Conservation (phyloP, 225 moss, liverwort and hornwort species). For the Polytrichum formosum region DNA sequence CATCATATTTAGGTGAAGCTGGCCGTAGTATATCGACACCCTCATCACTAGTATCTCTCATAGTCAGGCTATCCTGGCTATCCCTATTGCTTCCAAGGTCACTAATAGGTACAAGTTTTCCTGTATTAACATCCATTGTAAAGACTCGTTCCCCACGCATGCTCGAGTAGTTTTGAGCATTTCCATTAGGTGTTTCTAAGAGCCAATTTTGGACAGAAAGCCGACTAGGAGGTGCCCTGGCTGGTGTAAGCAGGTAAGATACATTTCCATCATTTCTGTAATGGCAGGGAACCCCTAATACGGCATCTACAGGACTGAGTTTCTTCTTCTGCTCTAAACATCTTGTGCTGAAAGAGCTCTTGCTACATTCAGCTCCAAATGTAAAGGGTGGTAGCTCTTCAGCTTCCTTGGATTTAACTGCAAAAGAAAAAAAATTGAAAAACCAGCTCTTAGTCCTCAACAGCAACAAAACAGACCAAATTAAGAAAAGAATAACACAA, state of each 20-base stretch:
- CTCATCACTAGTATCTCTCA: slow-evolving; percentile 37
- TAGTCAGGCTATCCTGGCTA: slow-evolving; percentile 62
- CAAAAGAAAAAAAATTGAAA: slow-evolving; percentile 3
- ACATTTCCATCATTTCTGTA: slow-evolving; percentile 80
- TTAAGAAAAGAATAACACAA: too few relatives aligned
- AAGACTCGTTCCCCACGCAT: slow-evolving; percentile 65
- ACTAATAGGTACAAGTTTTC: slow-evolving; percentile 76
- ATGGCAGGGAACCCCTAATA: slow-evolving; percentile 61
- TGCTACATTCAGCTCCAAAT: slow-evolving; percentile 63
- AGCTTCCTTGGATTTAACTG: slow-evolving; percentile 83
- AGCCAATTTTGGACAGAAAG: slow-evolving; percentile 71
- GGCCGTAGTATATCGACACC: slow-evolving; percentile 64
- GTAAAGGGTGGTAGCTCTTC: slow-evolving; percentile 67
- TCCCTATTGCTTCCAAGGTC: slow-evolving; percentile 58
- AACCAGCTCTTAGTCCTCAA: neutral
- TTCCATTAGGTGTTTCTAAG: slow-evolving; percentile 28
- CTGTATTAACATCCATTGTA: slow-evolving; percentile 94
- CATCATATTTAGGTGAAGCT: slow-evolving; percentile 96
- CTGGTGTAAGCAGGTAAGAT: slow-evolving; percentile 72
- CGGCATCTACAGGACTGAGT: slow-evolving; percentile 33
- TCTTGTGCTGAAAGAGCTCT: slow-evolving; percentile 58
- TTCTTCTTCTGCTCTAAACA: slow-evolving; percentile 38
- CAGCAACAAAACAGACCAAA: too few relatives aligned
- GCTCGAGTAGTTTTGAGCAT: slow-evolving; percentile 19
- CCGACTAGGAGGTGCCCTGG: slow-evolving; percentile 68